Evolutionary conservation across 2,329 filamentous ascomycete genomes (phyloP).

Genomic region (Fusarium redolens): DNA sequence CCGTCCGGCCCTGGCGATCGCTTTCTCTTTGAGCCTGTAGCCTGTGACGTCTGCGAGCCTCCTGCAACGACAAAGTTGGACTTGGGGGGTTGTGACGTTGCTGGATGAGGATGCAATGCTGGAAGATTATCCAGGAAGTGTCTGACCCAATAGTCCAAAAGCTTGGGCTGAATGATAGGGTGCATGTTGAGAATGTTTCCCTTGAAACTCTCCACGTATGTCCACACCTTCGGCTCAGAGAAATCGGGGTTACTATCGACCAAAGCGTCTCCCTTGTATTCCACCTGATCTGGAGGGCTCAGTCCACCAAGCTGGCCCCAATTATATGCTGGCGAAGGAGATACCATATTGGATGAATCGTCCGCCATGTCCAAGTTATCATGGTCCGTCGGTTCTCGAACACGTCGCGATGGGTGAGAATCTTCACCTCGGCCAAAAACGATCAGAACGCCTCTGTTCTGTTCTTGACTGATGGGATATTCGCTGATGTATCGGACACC

Average conservation of each 20-base stretch:
- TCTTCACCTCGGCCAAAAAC: constrained; percentile 85
- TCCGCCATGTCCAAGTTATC: constrained; percentile 57
- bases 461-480: constrained; percentile 82
- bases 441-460: constrained; percentile 77
- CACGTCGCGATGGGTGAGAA: constrained; percentile 65
- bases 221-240: constrained; percentile 60
- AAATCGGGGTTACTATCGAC: constrained; percentile 66
- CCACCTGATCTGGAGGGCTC: constrained; percentile 56
- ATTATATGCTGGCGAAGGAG: constrained; percentile 64
- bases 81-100: constrained; percentile 46
- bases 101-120: constrained; percentile 37
- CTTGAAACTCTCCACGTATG: constrained; percentile 68
- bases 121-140: constrained; percentile 64
- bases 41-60: constrained; percentile 42
- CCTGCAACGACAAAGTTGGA: constrained; percentile 48
- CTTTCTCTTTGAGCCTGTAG: constrained; percentile 64
- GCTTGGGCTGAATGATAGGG: constrained; percentile 67
- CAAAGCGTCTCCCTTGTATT: constrained; percentile 53
- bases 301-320: constrained; percentile 69
- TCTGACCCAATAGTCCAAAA: constrained; percentile 64
- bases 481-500: constrained; percentile 69
- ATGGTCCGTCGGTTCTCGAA: constrained; percentile 54
- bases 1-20: constrained; percentile 60
- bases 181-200: constrained; percentile 73
- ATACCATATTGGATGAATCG: constrained; percentile 63